Conservation (phyloP, 2,329 filamentous ascomycete genomes). For the Neurospora sp. region DNA sequence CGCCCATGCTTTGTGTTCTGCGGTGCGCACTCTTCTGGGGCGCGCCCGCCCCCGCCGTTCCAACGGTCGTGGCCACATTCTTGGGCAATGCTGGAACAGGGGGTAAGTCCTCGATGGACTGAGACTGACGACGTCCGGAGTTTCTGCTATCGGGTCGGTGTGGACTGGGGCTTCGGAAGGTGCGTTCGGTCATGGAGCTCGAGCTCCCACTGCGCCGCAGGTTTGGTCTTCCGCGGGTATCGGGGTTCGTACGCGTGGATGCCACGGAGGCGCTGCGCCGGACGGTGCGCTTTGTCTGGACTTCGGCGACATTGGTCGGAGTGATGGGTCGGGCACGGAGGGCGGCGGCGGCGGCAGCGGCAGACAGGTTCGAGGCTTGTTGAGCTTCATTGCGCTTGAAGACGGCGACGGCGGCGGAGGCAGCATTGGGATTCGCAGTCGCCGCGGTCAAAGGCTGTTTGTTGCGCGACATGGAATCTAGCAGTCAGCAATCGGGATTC, state of each 20-base stretch:
- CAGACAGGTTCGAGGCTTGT: slow-evolving; percentile 53
- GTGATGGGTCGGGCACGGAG: slow-evolving; percentile 68
- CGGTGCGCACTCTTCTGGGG: slow-evolving; percentile 13
- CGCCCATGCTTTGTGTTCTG: slow-evolving; percentile 28
- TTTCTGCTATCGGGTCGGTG: slow-evolving; percentile 32
- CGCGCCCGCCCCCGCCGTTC: slow-evolving; percentile 8
- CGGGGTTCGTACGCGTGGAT: slow-evolving; percentile 38
- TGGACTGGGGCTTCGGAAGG: slow-evolving; percentile 71
- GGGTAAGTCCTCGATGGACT: slow-evolving; percentile 40
- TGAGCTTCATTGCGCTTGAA: slow-evolving; percentile 51
- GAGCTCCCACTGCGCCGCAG: slow-evolving; percentile 59
- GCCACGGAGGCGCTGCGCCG: slow-evolving; percentile 64
- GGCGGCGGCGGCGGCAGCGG: slow-evolving; percentile 78
- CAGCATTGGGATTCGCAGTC: slow-evolving; percentile 61
- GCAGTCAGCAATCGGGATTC: neutral
- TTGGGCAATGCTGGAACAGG: slow-evolving; percentile 67
- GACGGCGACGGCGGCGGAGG: slow-evolving; percentile 71
- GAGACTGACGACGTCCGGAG: slow-evolving; percentile 9
- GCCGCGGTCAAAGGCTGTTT: slow-evolving; percentile 51
- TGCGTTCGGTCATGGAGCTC: slow-evolving; percentile 79
- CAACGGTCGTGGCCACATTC: slow-evolving; percentile 24
- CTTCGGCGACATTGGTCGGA: slow-evolving; percentile 68
- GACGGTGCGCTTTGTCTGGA: slow-evolving; percentile 78
- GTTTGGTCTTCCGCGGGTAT: slow-evolving; percentile 17
- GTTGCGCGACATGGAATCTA: slow-evolving; percentile 3